These are phyloP conservation scores for Pythium aristosporum DNA, from an alignment of 352 stramenopile species.

Conservation along the genomic window DNA sequence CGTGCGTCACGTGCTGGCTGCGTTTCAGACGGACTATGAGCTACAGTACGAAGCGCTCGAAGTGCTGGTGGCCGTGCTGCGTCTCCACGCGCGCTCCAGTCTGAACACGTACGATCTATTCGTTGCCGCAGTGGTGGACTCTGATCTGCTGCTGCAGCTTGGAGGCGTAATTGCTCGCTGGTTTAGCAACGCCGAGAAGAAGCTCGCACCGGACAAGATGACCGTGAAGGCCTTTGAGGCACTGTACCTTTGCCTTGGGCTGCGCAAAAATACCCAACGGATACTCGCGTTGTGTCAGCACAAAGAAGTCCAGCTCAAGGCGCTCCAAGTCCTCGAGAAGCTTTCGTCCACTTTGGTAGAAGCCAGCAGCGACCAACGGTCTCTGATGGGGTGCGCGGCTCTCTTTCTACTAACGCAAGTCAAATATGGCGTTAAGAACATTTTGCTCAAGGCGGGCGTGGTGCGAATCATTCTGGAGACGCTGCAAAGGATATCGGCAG, in stretches of 20 bases:
- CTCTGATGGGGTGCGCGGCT: background rate
- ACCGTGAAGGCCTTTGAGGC: slow-evolving; percentile 1
- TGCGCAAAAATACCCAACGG: slow-evolving; percentile 6
- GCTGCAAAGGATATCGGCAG: background rate
- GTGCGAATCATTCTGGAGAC: background rate
- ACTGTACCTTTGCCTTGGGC: slow-evolving; percentile 11
- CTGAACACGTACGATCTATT: background rate
- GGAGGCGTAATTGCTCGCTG: slow-evolving; percentile 6
- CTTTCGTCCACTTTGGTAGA: background rate
- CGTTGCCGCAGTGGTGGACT: slow-evolving; percentile 5
- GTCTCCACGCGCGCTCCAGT: background rate
- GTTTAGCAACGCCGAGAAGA: background rate
- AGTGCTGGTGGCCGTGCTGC: slow-evolving; percentile 11
- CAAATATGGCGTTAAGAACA: slow-evolving; percentile 15
- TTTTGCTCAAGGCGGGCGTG: background rate
- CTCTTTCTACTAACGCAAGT: slow-evolving; percentile 7
- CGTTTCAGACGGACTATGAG: slow-evolving; percentile 8
- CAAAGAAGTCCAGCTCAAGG: background rate
- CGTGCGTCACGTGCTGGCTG: slow-evolving; percentile 9
- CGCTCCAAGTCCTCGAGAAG: background rate
- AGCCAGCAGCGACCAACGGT: background rate
- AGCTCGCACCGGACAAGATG: background rate
- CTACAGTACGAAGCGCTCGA: slow-evolving; percentile 10
- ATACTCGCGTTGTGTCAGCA: slow-evolving; percentile 13
- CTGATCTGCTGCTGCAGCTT: slow-evolving; percentile 10